Base-by-base conservation (phyloP, 2,329 filamentous ascomycete species). In the Metarhizium humberi region DNA sequence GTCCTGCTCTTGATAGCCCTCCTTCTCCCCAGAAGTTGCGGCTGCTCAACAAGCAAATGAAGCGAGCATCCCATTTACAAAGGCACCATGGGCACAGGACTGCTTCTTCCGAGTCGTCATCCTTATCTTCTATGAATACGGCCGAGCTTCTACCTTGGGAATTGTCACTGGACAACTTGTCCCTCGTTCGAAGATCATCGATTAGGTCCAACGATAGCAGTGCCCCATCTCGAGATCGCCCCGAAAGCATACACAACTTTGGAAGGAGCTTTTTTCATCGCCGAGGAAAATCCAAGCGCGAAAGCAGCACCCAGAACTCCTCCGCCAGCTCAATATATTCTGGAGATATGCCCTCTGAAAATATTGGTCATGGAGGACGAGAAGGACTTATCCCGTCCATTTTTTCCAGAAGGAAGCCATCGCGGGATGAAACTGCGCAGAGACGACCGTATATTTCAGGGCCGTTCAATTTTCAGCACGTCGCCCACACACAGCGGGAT, bases 401-500 rank as follows among this genome's bases (percentile, higher is more conserved):
- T 48, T 82, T 84, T 56, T 67, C 73, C 47, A 73, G 80, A 52
- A 74, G 80, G 54, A 78, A 76, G 60, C 61, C 62, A 11, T 66
- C 67, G 32, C 68, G 69, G 20, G 69, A 72, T 48, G 68, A 72
- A 30, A 57, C 62, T 50, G 52, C 60, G 52, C 60, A 66, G 53
- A 77, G 68, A 62, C 77, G 73, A 58, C 63, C 77, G 51, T 75
- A 78, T 54, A 86, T 86, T 54, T 86, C 83, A 1, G 78, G 73
- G 1, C 83, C 83, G 3, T 86, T 83, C 68, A 85, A 86, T 70
- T 86, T 86, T 58, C 82, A 85, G 63, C 83, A 86, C 66, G 74
- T 86, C 38, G 77, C 79, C 4, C 82, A 85, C 64, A 81, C 78
- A 13, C 71, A 75, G 13, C 77, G 76, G 50, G 76, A 82, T 34